These are phyloP conservation scores for Kernera saxatilis DNA, from an alignment of 345 rosid genomes.

Conservation along the genomic window DNA sequence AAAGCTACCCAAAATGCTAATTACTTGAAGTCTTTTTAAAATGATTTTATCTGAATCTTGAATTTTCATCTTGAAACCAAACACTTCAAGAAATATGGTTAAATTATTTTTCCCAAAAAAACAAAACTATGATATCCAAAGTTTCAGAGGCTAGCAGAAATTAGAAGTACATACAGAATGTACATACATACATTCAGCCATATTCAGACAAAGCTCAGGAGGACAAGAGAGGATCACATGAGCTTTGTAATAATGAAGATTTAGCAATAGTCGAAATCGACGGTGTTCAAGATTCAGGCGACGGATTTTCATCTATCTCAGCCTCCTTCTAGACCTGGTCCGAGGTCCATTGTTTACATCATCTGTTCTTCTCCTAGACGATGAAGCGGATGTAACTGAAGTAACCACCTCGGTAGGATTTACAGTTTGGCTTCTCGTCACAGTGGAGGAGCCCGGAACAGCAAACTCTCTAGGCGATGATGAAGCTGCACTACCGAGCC, in stretches of 20 bases:
- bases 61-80: background rate
- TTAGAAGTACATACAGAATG: constrained; percentile 11
- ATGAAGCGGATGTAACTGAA: constrained; percentile 36
- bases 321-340: constrained; percentile 49
- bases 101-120: background rate
- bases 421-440: constrained; percentile 25
- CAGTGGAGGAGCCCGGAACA: constrained; percentile 6
- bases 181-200: constrained; percentile 10
- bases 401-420: constrained; percentile 33
- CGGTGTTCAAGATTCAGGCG: background rate
- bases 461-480: constrained; percentile 16
- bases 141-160: constrained; percentile 11
- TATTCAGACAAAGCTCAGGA: background rate
- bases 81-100: background rate
- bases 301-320: constrained; percentile 15
- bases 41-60: background rate
- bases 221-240: background rate
- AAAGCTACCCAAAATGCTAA: background rate
- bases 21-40: background rate
- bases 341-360: constrained; percentile 38
- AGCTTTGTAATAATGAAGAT: background rate
- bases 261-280: background rate
- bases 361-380: constrained; percentile 44
- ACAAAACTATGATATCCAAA: background rate
- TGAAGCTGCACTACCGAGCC: background rate